These are phyloP conservation scores for Andrographis paniculata DNA, from an alignment of 305 asterid species.

Conservation along the genomic window DNA sequence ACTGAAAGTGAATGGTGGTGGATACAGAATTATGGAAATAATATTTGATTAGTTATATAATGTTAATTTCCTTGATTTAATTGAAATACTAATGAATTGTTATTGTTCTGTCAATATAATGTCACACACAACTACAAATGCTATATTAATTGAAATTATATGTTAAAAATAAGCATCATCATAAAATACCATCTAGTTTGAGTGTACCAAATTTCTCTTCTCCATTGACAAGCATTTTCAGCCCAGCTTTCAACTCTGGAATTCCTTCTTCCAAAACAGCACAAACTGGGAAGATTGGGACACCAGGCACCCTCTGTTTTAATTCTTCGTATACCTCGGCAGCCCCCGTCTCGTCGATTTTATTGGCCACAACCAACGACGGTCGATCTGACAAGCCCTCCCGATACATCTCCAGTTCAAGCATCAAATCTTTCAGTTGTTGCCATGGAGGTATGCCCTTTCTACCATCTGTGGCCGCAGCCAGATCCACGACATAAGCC, in stretches of 20 bases:
- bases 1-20: no score
- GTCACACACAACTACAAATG: no score
- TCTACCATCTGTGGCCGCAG: conserved; percentile 53
- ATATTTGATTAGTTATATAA: no score
- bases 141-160: no score
- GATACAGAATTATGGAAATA: no score
- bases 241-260: conserved; percentile 55
- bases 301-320: conserved; percentile 48
- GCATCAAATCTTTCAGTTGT: conserved; percentile 59
- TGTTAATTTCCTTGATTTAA: no score
- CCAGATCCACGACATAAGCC: conserved; percentile 81
- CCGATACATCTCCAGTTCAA: conserved; percentile 68
- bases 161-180: no score
- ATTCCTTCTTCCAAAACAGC: conserved; percentile 86
- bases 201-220: no score
- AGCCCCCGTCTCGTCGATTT: conserved; percentile 76
- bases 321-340: conserved; percentile 65
- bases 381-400: conserved; percentile 68
- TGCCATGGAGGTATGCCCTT: conserved; percentile 87
- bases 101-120: no score
- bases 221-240: conserved; percentile 62
- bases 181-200: no score
- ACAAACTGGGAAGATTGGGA: conserved; percentile 69
- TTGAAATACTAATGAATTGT: no score
- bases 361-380: conserved; percentile 80